These are phyloP conservation scores for Gossypium ekmanianum DNA, from an alignment of 345 rosid species.

Conservation along the genomic window DNA sequence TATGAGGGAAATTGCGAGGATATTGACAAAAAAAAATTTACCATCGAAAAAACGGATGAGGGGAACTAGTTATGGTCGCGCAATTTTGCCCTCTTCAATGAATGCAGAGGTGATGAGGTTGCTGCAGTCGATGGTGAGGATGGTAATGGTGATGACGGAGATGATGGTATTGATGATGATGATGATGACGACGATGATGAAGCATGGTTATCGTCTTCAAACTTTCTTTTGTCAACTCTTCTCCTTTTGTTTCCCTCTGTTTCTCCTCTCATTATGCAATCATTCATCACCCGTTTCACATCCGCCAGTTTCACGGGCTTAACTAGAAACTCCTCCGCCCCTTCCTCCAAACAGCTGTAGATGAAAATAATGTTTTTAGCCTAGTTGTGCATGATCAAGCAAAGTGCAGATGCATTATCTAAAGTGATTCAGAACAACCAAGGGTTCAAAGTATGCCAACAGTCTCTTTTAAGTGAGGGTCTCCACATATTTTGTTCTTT, in stretches of 20 bases:
- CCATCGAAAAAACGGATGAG: background rate
- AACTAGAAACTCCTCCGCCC: slow-evolving; percentile 78
- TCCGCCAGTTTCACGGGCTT: slow-evolving; percentile 84
- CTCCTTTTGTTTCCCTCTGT: slow-evolving; percentile 25
- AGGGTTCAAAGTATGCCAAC: background rate
- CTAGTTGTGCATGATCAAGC: background rate
- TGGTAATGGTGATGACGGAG: background rate
- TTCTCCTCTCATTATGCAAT: slow-evolving; percentile 46
- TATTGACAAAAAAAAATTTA: slow-evolving; percentile 12
- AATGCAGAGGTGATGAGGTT: background rate
- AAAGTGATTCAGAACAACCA: background rate
- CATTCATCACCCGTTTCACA: slow-evolving; percentile 62
- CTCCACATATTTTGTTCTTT: background rate
- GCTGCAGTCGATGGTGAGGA: background rate
- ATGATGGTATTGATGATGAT: background rate
- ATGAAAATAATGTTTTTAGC: background rate
- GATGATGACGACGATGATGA: background rate
- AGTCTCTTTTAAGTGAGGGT: background rate
- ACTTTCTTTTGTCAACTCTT: slow-evolving; percentile 39
- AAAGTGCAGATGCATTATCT: background rate
- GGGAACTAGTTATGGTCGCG: background rate
- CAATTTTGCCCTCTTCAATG: slow-evolving; percentile 28
- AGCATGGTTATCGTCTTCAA: slow-evolving; percentile 8
- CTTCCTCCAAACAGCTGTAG: slow-evolving; percentile 83
- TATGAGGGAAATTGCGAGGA: background rate